phyloP scores from a whole-genome alignment of 1,139 yeast genomes.

The Debaryomycetaceae sp. region DNA sequence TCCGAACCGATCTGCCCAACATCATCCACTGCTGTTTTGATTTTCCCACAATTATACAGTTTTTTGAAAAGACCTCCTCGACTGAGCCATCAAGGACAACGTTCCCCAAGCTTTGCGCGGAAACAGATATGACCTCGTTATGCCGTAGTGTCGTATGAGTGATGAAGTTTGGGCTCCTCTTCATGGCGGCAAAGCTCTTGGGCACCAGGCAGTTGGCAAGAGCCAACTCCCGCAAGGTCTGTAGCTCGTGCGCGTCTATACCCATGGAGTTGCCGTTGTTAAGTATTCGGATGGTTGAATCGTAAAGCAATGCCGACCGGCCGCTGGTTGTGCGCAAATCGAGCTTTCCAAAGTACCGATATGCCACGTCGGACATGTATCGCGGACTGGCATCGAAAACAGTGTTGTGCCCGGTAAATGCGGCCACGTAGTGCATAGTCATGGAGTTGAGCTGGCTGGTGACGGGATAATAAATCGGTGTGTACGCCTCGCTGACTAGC shows the following conservation, averaged over 20 bases:
- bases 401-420: conserved; percentile 17
- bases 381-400: conserved; percentile 31
- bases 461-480: conserved; percentile 21
- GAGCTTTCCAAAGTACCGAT: conserved; percentile 27
- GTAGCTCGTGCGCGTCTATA: conserved; percentile 17
- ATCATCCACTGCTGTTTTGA: conserved; percentile 39
- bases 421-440: conserved; percentile 32
- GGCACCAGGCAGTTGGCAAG: conserved; percentile 25
- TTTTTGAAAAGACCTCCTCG: conserved; percentile 22
- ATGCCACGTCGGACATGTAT: conserved; percentile 31
- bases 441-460: conserved; percentile 25
- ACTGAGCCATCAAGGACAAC: conserved; percentile 12
- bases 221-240: conserved; percentile 21
- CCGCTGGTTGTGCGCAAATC: conserved; percentile 32
- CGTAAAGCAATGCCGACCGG: conserved; percentile 22
- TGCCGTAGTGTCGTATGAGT: conserved; percentile 23
- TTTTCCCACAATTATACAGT: conserved; percentile 25
- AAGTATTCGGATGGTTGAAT: conserved; percentile 20
- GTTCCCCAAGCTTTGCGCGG: conserved; percentile 14
- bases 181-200: conserved; percentile 24
- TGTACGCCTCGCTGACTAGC: conserved; percentile 11
- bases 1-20: conserved; percentile 29
- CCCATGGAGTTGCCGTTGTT: conserved; percentile 13
- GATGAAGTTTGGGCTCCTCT: conserved; percentile 27
- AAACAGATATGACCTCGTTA: conserved; percentile 23